Conservation (phyloP, 768 basidiomycete genomes). For the Lactarius akahatsu region DNA sequence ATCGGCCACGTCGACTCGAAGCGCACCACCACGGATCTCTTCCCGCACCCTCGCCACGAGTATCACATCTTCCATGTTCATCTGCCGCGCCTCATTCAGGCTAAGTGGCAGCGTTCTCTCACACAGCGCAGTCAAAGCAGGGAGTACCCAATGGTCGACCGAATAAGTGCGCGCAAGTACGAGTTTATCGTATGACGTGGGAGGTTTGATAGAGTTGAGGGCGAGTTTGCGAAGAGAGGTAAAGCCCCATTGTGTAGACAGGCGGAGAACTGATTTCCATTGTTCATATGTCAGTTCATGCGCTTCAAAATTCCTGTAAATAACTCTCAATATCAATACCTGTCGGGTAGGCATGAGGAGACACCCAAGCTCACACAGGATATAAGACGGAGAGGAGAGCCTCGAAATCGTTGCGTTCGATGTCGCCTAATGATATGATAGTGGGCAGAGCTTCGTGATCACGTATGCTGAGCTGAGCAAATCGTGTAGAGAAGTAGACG, state of each 20-base stretch:
- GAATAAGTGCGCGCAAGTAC: slow-evolving; percentile 13
- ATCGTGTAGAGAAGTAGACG: slow-evolving; percentile 20
- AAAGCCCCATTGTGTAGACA: slow-evolving; percentile 35
- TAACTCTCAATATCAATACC: neutral
- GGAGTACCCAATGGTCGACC: slow-evolving; percentile 20
- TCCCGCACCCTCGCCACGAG: slow-evolving; percentile 5
- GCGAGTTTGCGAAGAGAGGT: slow-evolving; percentile 23
- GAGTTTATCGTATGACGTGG: slow-evolving; percentile 9
- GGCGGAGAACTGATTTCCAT: slow-evolving; percentile 32
- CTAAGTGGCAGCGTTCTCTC: slow-evolving; percentile 13
- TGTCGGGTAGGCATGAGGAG: neutral
- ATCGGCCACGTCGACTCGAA: slow-evolving; percentile 4
- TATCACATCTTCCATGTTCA: slow-evolving; percentile 23
- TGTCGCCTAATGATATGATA: neutral
- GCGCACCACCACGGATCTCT: neutral
- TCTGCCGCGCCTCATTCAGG: slow-evolving; percentile 17
- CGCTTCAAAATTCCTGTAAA: slow-evolving; percentile 9
- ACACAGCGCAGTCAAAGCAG: slow-evolving; percentile 23
- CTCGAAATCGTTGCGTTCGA: slow-evolving; percentile 1
- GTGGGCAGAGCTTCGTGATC: slow-evolving; percentile 22
- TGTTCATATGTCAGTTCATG: slow-evolving; percentile 22
- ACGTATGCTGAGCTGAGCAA: slow-evolving; percentile 13
- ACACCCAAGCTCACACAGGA: slow-evolving; percentile 1
- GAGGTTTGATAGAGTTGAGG: slow-evolving; percentile 1
- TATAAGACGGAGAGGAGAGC: slow-evolving; percentile 10